Conservation (phyloP, 2,329 filamentous ascomycete genomes). For the Fusarium protoensiforme region DNA sequence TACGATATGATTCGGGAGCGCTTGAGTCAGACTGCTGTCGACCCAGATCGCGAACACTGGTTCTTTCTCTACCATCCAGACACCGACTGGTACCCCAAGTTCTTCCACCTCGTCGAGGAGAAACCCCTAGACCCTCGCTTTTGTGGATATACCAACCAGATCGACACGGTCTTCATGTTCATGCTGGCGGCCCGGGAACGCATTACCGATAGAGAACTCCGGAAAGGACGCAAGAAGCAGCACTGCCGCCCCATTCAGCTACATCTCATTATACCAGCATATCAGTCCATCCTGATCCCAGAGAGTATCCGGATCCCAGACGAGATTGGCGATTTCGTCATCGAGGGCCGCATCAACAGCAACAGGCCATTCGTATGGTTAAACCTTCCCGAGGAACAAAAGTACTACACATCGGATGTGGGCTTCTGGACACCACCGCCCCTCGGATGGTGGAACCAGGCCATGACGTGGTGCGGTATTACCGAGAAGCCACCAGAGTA, state of each 20-base stretch:
- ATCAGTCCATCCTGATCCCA: constrained; percentile 51
- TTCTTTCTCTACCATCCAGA: constrained; percentile 56
- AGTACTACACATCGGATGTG: constrained; percentile 45
- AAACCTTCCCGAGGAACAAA: constrained; percentile 50
- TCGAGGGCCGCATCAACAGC: constrained; percentile 53
- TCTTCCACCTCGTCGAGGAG: constrained; percentile 51
- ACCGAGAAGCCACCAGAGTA: constrained; percentile 31
- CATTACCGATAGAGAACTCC: constrained; percentile 39
- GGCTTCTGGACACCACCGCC: constrained; percentile 48
- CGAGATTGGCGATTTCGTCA: constrained; percentile 51
- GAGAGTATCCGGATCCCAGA: constrained; percentile 51
- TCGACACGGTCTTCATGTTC: constrained; percentile 54
- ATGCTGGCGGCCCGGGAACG: constrained; percentile 50
- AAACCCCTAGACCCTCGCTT: constrained; percentile 49
- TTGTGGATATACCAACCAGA: constrained; percentile 54
- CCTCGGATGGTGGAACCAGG: constrained; percentile 42
- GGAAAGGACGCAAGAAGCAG: constrained; percentile 37
- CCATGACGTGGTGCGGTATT: constrained; percentile 42
- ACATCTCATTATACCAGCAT: constrained; percentile 54
- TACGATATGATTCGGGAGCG: constrained; percentile 52
- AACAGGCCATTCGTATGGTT: constrained; percentile 52
- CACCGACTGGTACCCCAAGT: constrained; percentile 54
- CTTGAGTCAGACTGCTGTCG: constrained; percentile 46
- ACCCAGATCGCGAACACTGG: constrained; percentile 47
- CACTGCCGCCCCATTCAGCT: constrained; percentile 41